phyloP scores from a whole-genome alignment of 2,329 filamentous ascomycete genomes.

The Huntiella bhutanensis region DNA sequence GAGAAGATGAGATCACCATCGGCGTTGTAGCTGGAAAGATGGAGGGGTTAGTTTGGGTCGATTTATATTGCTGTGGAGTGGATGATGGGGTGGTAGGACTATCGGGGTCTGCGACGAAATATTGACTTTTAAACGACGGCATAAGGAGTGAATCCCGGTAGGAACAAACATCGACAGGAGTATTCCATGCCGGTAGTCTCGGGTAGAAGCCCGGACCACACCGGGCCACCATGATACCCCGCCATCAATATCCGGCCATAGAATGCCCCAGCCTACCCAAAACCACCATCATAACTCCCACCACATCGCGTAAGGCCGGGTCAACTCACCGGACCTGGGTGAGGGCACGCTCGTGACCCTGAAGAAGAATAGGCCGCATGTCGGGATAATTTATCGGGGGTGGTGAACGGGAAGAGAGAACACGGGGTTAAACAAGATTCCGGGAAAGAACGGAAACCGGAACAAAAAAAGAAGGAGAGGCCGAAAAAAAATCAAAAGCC shows the following conservation, averaged over 20 bases:
- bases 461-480: conserved; percentile 1
- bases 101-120: too few relatives aligned
- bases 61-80: too few relatives aligned
- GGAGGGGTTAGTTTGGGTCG: conserved; percentile 11
- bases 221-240: too few relatives aligned
- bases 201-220: too few relatives aligned
- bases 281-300: conserved; percentile 51
- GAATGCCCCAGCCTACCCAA: too few relatives aligned
- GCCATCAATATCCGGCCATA: too few relatives aligned
- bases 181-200: too few relatives aligned
- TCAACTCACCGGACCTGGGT: conserved; percentile 67
- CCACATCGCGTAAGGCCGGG: conserved; percentile 48
- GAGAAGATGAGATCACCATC: conserved; percentile 97
- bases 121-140: neutral
- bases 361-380: conserved; percentile 93
- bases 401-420: neutral
- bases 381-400: conserved; percentile 23
- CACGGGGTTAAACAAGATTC: neutral
- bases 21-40: conserved; percentile 50
- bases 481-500: neutral
- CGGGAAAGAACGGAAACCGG: neutral
- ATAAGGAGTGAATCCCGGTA: neutral
- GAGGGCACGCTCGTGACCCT: conserved; percentile 90
- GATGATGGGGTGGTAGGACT: too few relatives aligned
- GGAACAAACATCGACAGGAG: neutral